Evolutionary conservation across 1,284 basidiomycete genomes (phyloP).

Genomic region (Ceraceosorus guamensis): DNA sequence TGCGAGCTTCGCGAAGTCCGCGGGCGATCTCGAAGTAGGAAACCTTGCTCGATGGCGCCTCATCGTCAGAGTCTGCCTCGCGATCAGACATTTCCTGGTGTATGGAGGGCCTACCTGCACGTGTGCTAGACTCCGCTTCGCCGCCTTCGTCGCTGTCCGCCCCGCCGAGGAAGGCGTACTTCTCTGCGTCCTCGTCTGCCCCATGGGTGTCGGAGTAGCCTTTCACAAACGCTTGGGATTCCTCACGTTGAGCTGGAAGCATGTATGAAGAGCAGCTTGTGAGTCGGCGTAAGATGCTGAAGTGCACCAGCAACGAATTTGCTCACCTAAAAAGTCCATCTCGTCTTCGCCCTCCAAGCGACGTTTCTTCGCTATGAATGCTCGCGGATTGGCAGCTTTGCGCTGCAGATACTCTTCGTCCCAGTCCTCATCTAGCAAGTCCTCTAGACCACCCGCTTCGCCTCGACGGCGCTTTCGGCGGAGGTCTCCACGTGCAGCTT

Average conservation of each 20-base stretch:
- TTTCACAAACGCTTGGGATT: constrained; percentile 32
- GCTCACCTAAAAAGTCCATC: constrained; percentile 25
- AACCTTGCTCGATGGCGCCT: too few relatives aligned
- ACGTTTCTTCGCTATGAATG: constrained; percentile 20
- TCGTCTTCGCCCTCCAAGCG: constrained; percentile 34
- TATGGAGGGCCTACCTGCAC: not conserved
- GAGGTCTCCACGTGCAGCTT: constrained; percentile 28
- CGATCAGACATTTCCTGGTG: too few relatives aligned
- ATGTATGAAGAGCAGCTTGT: too few relatives aligned
- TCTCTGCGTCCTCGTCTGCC: not conserved
- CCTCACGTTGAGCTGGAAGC: constrained; percentile 14
- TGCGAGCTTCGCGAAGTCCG: not conserved
- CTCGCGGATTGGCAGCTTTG: constrained; percentile 14
- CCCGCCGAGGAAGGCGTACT: not conserved
- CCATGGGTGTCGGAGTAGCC: constrained; percentile 13
- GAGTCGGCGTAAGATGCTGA: too few relatives aligned
- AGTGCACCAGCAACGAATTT: too few relatives aligned
- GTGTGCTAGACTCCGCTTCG: not conserved
- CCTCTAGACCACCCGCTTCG: constrained; percentile 24
- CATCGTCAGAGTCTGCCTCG: too few relatives aligned
- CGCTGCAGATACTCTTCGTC: constrained; percentile 35
- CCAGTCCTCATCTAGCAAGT: constrained; percentile 40
- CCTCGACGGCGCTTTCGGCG: constrained; percentile 18
- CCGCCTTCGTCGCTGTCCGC: not conserved
- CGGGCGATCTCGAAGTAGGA: not conserved